Base-by-base conservation (phyloP, 75 land plant genomes). In the Isoetes taiwanensis region DNA sequence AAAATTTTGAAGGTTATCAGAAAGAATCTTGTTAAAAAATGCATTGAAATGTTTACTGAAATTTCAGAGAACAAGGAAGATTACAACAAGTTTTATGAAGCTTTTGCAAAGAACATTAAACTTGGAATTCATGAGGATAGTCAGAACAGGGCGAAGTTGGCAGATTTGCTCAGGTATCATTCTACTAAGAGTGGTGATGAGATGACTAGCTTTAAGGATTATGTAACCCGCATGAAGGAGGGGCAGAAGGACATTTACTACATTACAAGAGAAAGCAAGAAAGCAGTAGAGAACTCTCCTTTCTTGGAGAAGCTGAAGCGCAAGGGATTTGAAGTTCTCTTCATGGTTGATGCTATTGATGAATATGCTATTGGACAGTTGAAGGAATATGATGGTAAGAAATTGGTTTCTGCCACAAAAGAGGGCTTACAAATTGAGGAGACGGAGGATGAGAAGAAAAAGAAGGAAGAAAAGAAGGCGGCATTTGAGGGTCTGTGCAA, bases 271-370 rank as follows among this genome's bases (percentile, higher is more conserved):
- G 87, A 83, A 57, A 77, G 80, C 52, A 78, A 69, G 76, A 85
- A 81, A 62, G 86, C 86, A 0, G 83, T 85, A 1, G 75, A 77
- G 63, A 80, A 80, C 59, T 83, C 87, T 0, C 87, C 87, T 0
- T 83, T 83, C 74, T 32, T 83, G 62, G 88, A 84, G 78, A 71
- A 55, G 57, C 69, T 84, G 40, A 84, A 84, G 76, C 74, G 55
- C 71, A 77, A 69, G 33, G 84, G 84, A 2, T 76, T 71, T 28
- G 87, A 84, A 40, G 84, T 84, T 1, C 61, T 84, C 12, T 84
- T 77, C 71, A 80, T 84, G 85, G 85, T 80, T 14, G 88, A 84
- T 58, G 81, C 88, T 30, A 84, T 84, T 34, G 88, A 84, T 34
- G 88, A 84, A 61, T 83, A 80, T 34, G 79, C 81, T 1, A 71